Evolutionary conservation across 345 rosid species (phyloP).

Genomic region (Rhizophora apiculata): DNA sequence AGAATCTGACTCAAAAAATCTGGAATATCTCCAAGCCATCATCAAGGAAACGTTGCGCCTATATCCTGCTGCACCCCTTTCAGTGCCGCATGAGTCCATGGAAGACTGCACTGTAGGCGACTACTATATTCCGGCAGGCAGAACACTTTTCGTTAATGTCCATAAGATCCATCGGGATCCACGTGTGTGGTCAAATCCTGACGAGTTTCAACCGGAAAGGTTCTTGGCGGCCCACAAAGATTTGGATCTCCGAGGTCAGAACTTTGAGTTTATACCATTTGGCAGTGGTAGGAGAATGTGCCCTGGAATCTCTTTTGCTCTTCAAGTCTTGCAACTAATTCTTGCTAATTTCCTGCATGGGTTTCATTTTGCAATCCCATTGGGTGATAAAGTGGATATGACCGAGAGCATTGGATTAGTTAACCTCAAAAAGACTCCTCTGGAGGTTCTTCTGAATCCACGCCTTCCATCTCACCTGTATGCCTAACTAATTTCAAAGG

Average conservation of each 20-base stretch:
- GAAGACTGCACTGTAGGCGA: constrained; percentile 18
- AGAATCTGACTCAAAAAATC: constrained; percentile 6
- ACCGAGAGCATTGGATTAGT: constrained; percentile 13
- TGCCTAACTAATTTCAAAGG: not conserved
- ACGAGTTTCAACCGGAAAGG: constrained; percentile 1
- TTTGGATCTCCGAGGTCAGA: constrained; percentile 12
- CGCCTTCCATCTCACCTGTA: not conserved
- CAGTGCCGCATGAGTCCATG: too few species aligned
- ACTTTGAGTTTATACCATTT: constrained; percentile 12
- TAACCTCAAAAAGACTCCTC: constrained; percentile 5
- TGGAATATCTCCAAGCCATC: constrained; percentile 10
- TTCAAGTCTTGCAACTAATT: constrained; percentile 5
- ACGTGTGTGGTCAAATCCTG: not conserved
- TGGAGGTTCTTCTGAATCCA: constrained; percentile 4
- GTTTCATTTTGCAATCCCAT: not conserved
- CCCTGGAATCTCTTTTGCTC: constrained; percentile 7
- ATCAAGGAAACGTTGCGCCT: constrained; percentile 6
- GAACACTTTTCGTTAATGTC: constrained; percentile 45
- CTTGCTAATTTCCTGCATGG: constrained; percentile 10
- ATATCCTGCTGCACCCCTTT: too few species aligned
- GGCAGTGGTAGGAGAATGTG: constrained; percentile 21
- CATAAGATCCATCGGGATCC: constrained; percentile 43
- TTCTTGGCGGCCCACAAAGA: not conserved
- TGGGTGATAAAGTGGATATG: constrained; percentile 5
- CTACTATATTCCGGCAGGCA: constrained; percentile 43